Conservation (phyloP, 257 asterid genomes). For the Paulownia fortunei region DNA sequence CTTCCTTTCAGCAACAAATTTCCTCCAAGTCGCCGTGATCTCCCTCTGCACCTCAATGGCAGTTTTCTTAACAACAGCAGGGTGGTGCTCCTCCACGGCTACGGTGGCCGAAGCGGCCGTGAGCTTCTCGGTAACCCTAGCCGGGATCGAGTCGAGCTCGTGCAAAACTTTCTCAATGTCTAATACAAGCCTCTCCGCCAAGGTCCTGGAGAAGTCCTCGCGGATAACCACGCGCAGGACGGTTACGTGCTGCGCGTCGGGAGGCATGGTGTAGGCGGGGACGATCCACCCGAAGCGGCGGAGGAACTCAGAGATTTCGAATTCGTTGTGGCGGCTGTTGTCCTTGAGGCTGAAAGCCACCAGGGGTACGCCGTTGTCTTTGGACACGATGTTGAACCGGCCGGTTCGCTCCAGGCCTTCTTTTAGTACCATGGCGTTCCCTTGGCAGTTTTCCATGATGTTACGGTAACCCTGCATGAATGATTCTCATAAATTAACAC, state of each 20-base stretch:
- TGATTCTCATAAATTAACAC: background rate
- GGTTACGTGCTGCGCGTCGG: slow-evolving; percentile 80
- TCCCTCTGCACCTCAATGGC: slow-evolving; percentile 68
- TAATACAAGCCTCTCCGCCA: slow-evolving; percentile 78
- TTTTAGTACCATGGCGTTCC: slow-evolving; percentile 68
- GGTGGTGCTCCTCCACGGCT: slow-evolving; percentile 22
- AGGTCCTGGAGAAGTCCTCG: slow-evolving; percentile 83
- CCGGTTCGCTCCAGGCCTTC: slow-evolving; percentile 74
- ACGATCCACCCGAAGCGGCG: slow-evolving; percentile 89
- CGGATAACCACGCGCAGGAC: slow-evolving; percentile 82
- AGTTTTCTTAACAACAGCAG: slow-evolving; percentile 50
- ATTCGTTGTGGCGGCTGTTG: slow-evolving; percentile 70
- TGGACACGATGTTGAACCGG: slow-evolving; percentile 72
- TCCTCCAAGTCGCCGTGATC: slow-evolving; percentile 76
- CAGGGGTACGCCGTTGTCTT: slow-evolving; percentile 84
- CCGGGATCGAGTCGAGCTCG: slow-evolving; percentile 74
- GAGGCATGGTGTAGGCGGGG: slow-evolving; percentile 94
- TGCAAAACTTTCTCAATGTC: slow-evolving; percentile 73
- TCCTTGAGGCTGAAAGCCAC: slow-evolving; percentile 93
- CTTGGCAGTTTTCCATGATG: slow-evolving; percentile 87
- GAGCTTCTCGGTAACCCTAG: slow-evolving; percentile 62
- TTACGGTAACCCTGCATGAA: slow-evolving; percentile 69
- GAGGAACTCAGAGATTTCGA: slow-evolving; percentile 69
- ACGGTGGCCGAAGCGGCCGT: background rate
- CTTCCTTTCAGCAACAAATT: slow-evolving; percentile 77